Conservation (phyloP, 768 basidiomycete species). For the Pulveroboletus frians region DNA sequence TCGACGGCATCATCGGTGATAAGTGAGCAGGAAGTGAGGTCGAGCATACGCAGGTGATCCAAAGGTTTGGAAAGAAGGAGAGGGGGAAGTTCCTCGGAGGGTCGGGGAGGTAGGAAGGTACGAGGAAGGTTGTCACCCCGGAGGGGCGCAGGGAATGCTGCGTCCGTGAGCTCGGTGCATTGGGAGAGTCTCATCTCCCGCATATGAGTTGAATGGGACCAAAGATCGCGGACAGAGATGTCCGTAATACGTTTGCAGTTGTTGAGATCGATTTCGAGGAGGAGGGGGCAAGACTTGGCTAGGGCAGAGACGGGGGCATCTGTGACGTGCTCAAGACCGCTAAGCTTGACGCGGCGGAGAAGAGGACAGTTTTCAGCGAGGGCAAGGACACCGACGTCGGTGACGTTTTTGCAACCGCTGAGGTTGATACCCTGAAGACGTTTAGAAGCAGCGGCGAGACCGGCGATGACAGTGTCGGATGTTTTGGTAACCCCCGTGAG, state of each 20-base stretch:
- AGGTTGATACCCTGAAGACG: constrained; percentile 91
- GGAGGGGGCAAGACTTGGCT: constrained; percentile 71
- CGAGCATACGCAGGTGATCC: constrained; percentile 88
- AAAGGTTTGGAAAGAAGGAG: constrained; percentile 60
- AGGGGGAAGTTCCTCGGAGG: constrained; percentile 50
- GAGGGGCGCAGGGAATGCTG: constrained; percentile 76
- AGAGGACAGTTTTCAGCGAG: constrained; percentile 71
- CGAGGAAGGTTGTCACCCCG: constrained; percentile 34
- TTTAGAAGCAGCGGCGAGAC: constrained; percentile 63
- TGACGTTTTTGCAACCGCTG: constrained; percentile 73
- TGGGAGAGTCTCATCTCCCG: constrained; percentile 87
- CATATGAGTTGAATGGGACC: constrained; percentile 75
- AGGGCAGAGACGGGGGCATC: constrained; percentile 73
- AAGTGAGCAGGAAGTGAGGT: constrained; percentile 78
- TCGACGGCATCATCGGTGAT: constrained; percentile 83
- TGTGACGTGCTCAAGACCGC: constrained; percentile 68
- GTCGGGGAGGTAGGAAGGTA: constrained; percentile 35
- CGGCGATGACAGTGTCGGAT: constrained; percentile 65
- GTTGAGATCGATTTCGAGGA: constrained; percentile 93
- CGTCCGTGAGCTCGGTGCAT: constrained; percentile 72
- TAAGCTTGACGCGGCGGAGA: constrained; percentile 87
- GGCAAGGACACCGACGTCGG: constrained; percentile 71
- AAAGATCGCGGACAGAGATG: constrained; percentile 72
- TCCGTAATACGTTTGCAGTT: constrained; percentile 77
- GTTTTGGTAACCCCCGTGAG: constrained; percentile 67